Conservation (phyloP, 192 early-diverging fungal species). For the Backusella parvicylindrica region DNA sequence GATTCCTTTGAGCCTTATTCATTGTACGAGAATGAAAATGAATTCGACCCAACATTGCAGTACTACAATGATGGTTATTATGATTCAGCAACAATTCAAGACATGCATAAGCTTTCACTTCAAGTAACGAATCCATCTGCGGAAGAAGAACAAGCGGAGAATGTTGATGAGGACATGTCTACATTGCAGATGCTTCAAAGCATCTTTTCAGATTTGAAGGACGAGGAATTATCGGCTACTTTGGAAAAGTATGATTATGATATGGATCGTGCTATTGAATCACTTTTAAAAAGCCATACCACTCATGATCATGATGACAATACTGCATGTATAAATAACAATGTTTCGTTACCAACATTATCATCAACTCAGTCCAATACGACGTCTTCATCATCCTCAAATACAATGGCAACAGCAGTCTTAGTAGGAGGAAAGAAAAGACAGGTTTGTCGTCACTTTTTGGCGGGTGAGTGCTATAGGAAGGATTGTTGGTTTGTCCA, state of each 20-base stretch:
- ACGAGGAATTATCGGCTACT: conserved; percentile 34
- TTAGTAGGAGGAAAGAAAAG: conserved; percentile 7
- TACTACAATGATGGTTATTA: conserved; percentile 13
- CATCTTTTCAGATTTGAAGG: conserved; percentile 39
- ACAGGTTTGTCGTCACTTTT: conserved; percentile 51
- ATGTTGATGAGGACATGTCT: conserved; percentile 43
- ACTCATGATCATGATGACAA: not conserved
- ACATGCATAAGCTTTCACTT: conserved; percentile 15
- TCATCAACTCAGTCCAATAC: not conserved
- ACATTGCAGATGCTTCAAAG: conserved; percentile 41
- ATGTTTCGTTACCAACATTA: not conserved
- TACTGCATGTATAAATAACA: not conserved
- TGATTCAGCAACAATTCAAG: conserved; percentile 18
- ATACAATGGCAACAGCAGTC: not conserved
- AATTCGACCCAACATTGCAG: conserved; percentile 34
- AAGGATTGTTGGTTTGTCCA: conserved; percentile 58
- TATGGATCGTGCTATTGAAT: conserved; percentile 38
- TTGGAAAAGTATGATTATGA: conserved; percentile 41
- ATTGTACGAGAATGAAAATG: conserved; percentile 9
- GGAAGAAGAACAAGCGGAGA: conserved; percentile 27
- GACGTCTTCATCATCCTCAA: not conserved
- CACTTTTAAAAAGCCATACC: conserved; percentile 14
- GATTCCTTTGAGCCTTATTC: not conserved
- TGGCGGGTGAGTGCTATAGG: conserved; percentile 52
- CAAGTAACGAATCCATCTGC: conserved; percentile 20